A percentile compares a stretch with the other conserved stretches of the same genome.
Evolutionary conservation across 176 grass and related monocot species (phyloP).

Genomic region (Poa annua): DNA sequence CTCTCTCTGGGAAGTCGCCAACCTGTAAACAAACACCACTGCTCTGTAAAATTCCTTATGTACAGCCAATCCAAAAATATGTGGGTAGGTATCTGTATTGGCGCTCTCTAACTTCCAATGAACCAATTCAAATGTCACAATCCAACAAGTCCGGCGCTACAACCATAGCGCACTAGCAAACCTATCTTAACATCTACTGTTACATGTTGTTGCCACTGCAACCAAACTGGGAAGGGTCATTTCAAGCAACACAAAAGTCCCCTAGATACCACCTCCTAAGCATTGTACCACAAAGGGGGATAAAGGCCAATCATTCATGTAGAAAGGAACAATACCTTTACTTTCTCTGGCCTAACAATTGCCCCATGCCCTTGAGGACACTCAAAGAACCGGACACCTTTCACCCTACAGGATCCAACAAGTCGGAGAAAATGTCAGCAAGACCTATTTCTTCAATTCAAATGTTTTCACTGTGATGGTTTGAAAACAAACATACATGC

Average conservation of each 20-base stretch:
- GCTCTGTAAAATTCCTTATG: not conserved
- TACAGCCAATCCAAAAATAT: not conserved
- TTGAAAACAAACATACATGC: slow-evolving; percentile 70
- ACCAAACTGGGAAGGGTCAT: not conserved
- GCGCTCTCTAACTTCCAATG: not conserved
- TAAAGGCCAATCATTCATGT: not conserved
- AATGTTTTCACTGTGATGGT: not conserved
- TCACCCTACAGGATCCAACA: slow-evolving; percentile 70
- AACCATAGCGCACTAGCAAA: not conserved
- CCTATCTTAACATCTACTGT: not conserved
- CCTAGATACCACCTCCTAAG: not conserved
- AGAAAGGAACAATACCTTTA: slow-evolving; percentile 63
- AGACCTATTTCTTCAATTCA: slow-evolving; percentile 1
- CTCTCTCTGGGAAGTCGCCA: slow-evolving; percentile 84
- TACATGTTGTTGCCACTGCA: not conserved
- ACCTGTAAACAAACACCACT: slow-evolving; percentile 48
- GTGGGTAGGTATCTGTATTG: not conserved
- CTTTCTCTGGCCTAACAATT: slow-evolving; percentile 92
- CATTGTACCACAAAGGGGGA: slow-evolving; percentile 5
- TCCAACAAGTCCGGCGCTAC: not conserved
- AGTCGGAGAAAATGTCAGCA: slow-evolving; percentile 20
- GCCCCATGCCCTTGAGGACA: slow-evolving; percentile 86
- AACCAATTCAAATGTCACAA: not conserved
- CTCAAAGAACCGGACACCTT: slow-evolving; percentile 74
- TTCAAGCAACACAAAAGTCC: not conserved